Base-by-base conservation (phyloP, 495 filamentous ascomycete genomes). In the Margaritispora aquatica region DNA sequence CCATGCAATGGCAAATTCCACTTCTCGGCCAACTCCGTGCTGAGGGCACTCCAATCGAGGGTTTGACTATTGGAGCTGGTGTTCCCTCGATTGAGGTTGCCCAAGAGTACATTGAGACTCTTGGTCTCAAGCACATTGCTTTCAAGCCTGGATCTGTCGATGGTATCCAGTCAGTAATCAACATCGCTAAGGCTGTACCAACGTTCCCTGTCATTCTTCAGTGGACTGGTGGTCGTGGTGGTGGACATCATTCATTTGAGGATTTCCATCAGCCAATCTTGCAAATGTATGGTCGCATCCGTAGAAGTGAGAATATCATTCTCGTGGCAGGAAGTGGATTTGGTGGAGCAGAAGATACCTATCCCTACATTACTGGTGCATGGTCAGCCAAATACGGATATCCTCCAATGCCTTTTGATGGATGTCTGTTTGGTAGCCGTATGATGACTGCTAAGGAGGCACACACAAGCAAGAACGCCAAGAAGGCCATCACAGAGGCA, bases 1-100 rank as follows among this genome's bases (percentile, higher is more conserved):
- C 93, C 29, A 98, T 98, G 93, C 88, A 77, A 26, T 98, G 94
- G 94, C 94, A 98, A 71, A 96, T 97, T 50, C 92, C 94, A 48
- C 77, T 98, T 26, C 84, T 98, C 60, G 88, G 84, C 50, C 84
- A 88, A 59, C 79, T 98, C 41, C 84, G 93, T 48, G 80, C 88
- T 15, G 89, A 96, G 56, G 94, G 94, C 62, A 84, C 95, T 31
- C 94, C 94, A 3, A 90, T 98, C 59, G 91, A 97, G 65, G 94
- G 94, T 66, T 78, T 98, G 36, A 94, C 92, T 13, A 96, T 97
- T 59, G 92, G 92, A 61, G 92, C 92, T 21, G 92, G 92, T 69
- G 92, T 97, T 2, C 92, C 92, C 0, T 95, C 90, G 1, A 90
- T 96, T 62, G 92, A 96, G 66, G 88, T 96, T 61, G 91, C 91